A percentile compares a stretch with the other conserved stretches of the same genome.
Conservation (phyloP, 805 yeast species). For the Metschnikowia gelsemii region DNA sequence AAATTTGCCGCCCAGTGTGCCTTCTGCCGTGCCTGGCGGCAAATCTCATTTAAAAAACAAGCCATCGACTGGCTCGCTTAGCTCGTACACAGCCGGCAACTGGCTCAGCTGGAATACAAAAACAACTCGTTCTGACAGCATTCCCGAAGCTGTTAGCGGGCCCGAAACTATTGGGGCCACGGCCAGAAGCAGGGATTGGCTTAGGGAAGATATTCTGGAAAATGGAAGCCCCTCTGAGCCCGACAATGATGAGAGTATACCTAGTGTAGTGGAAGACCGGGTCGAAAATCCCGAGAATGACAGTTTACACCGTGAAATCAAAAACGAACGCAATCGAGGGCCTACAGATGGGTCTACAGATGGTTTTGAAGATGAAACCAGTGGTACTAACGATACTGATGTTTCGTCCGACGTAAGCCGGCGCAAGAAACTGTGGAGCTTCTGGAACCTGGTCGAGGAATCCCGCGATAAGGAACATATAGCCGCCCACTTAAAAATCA, state of each 20-base stretch:
- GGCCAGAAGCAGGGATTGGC: too few species aligned
- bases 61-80: conserved; percentile 26
- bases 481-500: conserved; percentile 12
- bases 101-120: conserved; percentile 32
- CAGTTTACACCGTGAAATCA: too few species aligned
- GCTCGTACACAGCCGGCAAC: conserved; percentile 14
- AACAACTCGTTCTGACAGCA: conserved; percentile 12
- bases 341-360: too few species aligned
- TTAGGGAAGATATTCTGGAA: neutral
- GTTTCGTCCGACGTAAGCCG: neutral
- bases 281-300: too few species aligned
- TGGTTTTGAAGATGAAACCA: neutral
- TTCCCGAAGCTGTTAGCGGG: conserved; percentile 1
- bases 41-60: conserved; percentile 21
- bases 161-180: too few species aligned
- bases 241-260: neutral
- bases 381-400: neutral
- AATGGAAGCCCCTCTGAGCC: neutral
- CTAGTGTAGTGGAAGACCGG: neutral
- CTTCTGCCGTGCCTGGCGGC: too few species aligned
- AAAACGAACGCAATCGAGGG: too few species aligned
- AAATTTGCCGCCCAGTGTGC: too few species aligned
- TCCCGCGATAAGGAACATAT: neutral
- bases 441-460: conserved; percentile 30
- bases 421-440: conserved; percentile 35